Conservation (phyloP, 164 flowering plant species). For the Umbellularia californica region DNA sequence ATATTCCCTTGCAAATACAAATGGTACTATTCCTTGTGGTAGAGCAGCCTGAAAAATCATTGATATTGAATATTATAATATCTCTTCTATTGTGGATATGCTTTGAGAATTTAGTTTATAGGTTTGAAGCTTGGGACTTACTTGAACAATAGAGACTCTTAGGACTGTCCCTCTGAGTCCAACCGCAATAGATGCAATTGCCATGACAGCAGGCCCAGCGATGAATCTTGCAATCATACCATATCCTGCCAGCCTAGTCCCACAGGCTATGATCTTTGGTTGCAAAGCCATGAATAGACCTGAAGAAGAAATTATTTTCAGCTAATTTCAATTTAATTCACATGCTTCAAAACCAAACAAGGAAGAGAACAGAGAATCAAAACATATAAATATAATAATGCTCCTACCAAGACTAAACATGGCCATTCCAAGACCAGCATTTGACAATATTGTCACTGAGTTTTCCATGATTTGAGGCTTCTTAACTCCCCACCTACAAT, state of each 20-base stretch:
- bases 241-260: slow-evolving; percentile 27
- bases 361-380: too few species aligned
- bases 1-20: slow-evolving; percentile 45
- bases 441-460: slow-evolving; percentile 33
- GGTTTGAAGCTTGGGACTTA: neutral
- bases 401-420: slow-evolving; percentile 42
- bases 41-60: slow-evolving; percentile 30
- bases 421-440: slow-evolving; percentile 46
- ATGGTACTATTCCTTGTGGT: slow-evolving; percentile 46
- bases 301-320: slow-evolving; percentile 1
- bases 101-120: neutral
- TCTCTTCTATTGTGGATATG: neutral
- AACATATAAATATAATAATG: neutral
- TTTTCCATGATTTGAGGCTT: slow-evolving; percentile 32
- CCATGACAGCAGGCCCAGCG: slow-evolving; percentile 39
- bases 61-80: neutral
- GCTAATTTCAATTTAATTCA: too few species aligned
- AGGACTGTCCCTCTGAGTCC: slow-evolving; percentile 31
- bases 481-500: slow-evolving; percentile 28
- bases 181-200: slow-evolving; percentile 31
- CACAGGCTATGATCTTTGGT: slow-evolving; percentile 42
- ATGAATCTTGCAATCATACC: slow-evolving; percentile 34
- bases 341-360: too few species aligned
- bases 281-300: slow-evolving; percentile 43
- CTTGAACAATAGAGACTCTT: slow-evolving; percentile 37